Percentiles rank a stretch among this genome's conserved stretches.
Conservation (phyloP, 768 basidiomycete genomes). For the Favolaschia claudopus region DNA sequence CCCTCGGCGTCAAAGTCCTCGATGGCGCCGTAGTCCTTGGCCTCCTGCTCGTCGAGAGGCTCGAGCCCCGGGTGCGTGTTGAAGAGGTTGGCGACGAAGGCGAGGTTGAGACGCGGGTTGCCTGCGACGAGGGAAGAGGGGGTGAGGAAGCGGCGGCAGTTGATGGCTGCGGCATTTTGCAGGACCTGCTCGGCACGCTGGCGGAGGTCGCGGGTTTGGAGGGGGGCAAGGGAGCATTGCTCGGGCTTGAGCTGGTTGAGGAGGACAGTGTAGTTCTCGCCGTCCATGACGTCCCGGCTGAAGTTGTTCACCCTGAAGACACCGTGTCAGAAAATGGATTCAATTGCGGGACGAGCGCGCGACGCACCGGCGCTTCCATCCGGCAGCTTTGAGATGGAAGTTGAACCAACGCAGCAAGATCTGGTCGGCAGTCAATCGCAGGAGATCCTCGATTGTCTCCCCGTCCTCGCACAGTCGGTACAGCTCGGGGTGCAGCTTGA, state of each 20-base stretch:
- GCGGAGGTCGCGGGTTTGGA: slow-evolving; percentile 84
- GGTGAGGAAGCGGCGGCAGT: slow-evolving; percentile 95
- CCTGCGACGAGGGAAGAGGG: slow-evolving; percentile 90
- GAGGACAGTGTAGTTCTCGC: slow-evolving; percentile 96
- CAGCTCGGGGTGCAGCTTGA: slow-evolving; percentile 97
- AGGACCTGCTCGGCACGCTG: slow-evolving; percentile 93
- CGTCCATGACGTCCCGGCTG: slow-evolving; percentile 95
- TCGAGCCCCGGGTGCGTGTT: slow-evolving; percentile 96
- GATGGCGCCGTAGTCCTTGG: slow-evolving; percentile 86
- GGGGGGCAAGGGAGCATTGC: slow-evolving; percentile 88
- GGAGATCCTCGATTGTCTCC: slow-evolving; percentile 95
- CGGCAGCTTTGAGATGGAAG: slow-evolving; percentile 95
- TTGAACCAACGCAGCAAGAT: slow-evolving; percentile 99
- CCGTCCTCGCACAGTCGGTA: slow-evolving; percentile 96
- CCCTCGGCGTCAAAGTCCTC: slow-evolving; percentile 99
- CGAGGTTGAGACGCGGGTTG: slow-evolving; percentile 96
- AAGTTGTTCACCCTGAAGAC: slow-evolving; percentile 90
- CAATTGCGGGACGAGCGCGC: background rate
- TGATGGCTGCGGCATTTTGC: slow-evolving; percentile 92
- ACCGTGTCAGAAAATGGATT: background rate
- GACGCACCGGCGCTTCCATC: slow-evolving; percentile 81
- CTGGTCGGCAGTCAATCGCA: slow-evolving; percentile 94
- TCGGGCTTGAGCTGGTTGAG: slow-evolving; percentile 96
- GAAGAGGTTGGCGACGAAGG: slow-evolving; percentile 98
- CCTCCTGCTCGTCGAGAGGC: slow-evolving; percentile 93